Evolutionary conservation across 2,329 filamentous ascomycete genomes (phyloP).

Genomic region (Daldinia sp.): DNA sequence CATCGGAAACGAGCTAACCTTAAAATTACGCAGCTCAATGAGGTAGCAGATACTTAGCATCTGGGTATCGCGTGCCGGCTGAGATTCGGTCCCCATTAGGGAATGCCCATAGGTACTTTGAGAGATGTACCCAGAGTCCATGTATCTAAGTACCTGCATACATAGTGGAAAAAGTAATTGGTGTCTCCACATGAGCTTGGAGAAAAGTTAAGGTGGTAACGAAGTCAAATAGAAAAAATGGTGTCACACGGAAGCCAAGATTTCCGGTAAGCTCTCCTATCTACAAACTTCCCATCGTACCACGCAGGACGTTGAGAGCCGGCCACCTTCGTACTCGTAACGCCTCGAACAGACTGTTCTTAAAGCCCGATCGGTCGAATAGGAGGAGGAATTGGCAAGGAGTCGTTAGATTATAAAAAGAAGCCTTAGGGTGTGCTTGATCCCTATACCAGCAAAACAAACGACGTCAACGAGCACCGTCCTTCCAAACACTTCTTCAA

Average conservation of each 20-base stretch:
- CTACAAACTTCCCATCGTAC: slow-evolving; percentile 35
- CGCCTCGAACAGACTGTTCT: background rate
- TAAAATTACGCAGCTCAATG: background rate
- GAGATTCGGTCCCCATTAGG: background rate
- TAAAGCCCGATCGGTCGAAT: background rate
- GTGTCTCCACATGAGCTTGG: slow-evolving; percentile 21
- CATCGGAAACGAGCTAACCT: background rate
- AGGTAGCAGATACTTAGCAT: background rate
- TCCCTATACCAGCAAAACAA: background rate
- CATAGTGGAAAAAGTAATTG: no score
- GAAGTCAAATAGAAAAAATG: slow-evolving; percentile 17
- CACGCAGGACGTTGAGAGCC: slow-evolving; percentile 41
- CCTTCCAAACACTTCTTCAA: background rate
- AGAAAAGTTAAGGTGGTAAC: slow-evolving; percentile 5
- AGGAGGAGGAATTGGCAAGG: background rate
- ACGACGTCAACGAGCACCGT: slow-evolving; percentile 1
- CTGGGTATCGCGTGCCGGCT: no score
- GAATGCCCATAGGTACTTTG: background rate
- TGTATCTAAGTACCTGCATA: no score
- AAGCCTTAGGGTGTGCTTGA: background rate
- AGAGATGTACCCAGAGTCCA: no score
- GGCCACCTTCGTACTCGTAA: slow-evolving; percentile 18
- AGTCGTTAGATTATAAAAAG: slow-evolving; percentile 11
- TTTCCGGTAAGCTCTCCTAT: slow-evolving; percentile 17
- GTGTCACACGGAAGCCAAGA: slow-evolving; percentile 36